These are phyloP conservation scores for Alternaria brassicicola DNA, from an alignment of 2,329 filamentous ascomycete genomes.

Conservation along the genomic window DNA sequence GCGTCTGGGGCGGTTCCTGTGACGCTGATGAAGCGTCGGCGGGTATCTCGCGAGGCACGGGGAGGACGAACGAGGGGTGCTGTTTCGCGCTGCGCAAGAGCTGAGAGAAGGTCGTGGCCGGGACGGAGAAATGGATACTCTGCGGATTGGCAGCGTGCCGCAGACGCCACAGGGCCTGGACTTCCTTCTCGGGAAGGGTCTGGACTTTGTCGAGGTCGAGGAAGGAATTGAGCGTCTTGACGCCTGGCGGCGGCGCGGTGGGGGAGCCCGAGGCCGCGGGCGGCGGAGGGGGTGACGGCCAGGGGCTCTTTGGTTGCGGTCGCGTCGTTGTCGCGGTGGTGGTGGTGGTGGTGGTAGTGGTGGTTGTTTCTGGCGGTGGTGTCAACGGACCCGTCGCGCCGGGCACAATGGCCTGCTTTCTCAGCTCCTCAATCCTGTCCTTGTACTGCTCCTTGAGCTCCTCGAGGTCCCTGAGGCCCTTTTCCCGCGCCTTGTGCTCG, in stretches of 20 bases:
- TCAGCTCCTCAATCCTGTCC: constrained; percentile 77
- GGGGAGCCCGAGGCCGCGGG: constrained; percentile 29
- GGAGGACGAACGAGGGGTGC: constrained; percentile 89
- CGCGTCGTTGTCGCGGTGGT: constrained; percentile 24
- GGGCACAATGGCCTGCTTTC: constrained; percentile 67
- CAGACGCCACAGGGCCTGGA: constrained; percentile 88
- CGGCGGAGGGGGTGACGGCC: constrained; percentile 35
- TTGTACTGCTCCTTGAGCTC: constrained; percentile 82
- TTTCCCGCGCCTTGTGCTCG: constrained; percentile 75
- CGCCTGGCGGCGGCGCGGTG: constrained; percentile 51
- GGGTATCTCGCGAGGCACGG: constrained; percentile 68
- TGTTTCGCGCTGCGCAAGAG: constrained; percentile 74
- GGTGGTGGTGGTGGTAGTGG: constrained; percentile 16
- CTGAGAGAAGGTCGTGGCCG: constrained; percentile 71
- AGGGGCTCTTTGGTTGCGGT: constrained; percentile 25
- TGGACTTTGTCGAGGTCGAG: constrained; percentile 81
- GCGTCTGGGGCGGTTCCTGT: constrained; percentile 25
- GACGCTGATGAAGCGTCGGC: constrained; percentile 29
- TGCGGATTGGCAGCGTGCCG: constrained; percentile 75
- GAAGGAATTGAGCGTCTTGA: constrained; percentile 70
- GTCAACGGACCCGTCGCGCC: constrained; percentile 55
- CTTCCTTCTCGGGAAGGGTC: constrained; percentile 76
- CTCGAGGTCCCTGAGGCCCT: constrained; percentile 72
- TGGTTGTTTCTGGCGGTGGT: constrained; percentile 14
- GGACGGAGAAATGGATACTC: constrained; percentile 84